phyloP scores from a whole-genome alignment of 1,284 basidiomycete genomes.

The Chalciporus piperatoides region DNA sequence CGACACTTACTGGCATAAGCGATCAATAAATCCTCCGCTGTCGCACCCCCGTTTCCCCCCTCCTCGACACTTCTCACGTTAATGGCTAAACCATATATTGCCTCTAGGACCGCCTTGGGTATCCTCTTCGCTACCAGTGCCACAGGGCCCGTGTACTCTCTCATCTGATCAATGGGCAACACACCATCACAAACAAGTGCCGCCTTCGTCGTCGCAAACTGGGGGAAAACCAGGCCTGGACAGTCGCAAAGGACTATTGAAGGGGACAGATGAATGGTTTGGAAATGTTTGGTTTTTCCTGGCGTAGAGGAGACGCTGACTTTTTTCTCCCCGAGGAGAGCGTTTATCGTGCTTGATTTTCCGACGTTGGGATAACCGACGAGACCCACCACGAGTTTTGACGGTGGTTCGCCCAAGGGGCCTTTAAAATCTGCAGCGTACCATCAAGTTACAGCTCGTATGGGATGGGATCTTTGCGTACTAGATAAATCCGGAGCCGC shows the following conservation, averaged over 20 bases:
- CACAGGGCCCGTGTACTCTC: constrained; percentile 89
- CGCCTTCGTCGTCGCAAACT: constrained; percentile 94
- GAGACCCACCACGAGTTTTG: constrained; percentile 85
- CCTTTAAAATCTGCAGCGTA: constrained; percentile 59
- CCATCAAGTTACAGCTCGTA: not conserved
- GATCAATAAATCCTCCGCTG: constrained; percentile 81
- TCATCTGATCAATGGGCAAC: constrained; percentile 96
- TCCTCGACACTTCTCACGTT: constrained; percentile 71
- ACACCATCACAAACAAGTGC: constrained; percentile 97
- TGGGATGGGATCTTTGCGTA: constrained; percentile 33
- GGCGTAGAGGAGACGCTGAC: constrained; percentile 97
- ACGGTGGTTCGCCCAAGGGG: constrained; percentile 54
- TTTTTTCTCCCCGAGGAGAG: constrained; percentile 92
- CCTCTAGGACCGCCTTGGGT: constrained; percentile 84
- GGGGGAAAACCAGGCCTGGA: constrained; percentile 97
- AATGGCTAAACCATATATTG: constrained; percentile 85
- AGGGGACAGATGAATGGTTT: constrained; percentile 91
- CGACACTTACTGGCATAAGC: constrained; percentile 84
- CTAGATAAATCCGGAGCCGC: constrained; percentile 76
- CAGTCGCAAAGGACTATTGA: constrained; percentile 95
- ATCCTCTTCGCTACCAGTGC: constrained; percentile 80
- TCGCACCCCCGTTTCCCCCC: constrained; percentile 78
- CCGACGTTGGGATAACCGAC: constrained; percentile 99
- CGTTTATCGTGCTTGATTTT: constrained; percentile 97
- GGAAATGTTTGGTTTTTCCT: constrained; percentile 99